Percentiles rank a stretch among this genome's conserved stretches.
These are phyloP conservation scores for Cucumis melo DNA, from an alignment of 306 rosid genomes.

Conservation along the genomic window DNA sequence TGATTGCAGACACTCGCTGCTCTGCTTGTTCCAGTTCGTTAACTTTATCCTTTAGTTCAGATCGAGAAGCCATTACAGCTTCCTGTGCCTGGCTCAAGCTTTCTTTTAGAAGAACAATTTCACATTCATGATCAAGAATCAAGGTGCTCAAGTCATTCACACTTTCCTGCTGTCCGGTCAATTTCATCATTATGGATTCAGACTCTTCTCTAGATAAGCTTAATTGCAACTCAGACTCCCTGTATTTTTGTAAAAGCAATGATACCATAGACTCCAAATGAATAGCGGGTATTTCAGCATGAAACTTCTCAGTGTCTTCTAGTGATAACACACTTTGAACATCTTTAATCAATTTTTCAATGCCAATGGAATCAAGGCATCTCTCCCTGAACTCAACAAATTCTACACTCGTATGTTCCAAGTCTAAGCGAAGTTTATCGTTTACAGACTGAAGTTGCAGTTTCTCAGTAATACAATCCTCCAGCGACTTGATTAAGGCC, in stretches of 20 bases:
- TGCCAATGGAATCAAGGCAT: slow-evolving; percentile 39
- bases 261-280: slow-evolving; percentile 44
- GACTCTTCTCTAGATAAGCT: slow-evolving; percentile 34
- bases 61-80: slow-evolving; percentile 35
- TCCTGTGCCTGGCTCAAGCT: slow-evolving; percentile 57
- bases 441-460: slow-evolving; percentile 45
- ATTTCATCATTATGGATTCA: slow-evolving; percentile 33
- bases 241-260: slow-evolving; percentile 53
- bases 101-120: slow-evolving; percentile 57
- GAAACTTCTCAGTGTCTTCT: slow-evolving; percentile 24
- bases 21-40: slow-evolving; percentile 72
- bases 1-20: slow-evolving; percentile 63
- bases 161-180: slow-evolving; percentile 46
- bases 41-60: slow-evolving; percentile 46
- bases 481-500: slow-evolving; percentile 38
- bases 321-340: slow-evolving; percentile 36
- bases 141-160: slow-evolving; percentile 29
- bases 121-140: slow-evolving; percentile 54
- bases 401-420: slow-evolving; percentile 42
- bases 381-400: slow-evolving; percentile 44
- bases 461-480: slow-evolving; percentile 29
- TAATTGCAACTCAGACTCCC: slow-evolving; percentile 42
- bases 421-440: slow-evolving; percentile 43
- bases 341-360: slow-evolving; percentile 44
- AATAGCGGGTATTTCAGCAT: slow-evolving; percentile 31